Percentiles rank a stretch among this genome's conserved stretches.
Conservation (phyloP, 441 rosid genomes). For the Eutrema salsugineum region DNA sequence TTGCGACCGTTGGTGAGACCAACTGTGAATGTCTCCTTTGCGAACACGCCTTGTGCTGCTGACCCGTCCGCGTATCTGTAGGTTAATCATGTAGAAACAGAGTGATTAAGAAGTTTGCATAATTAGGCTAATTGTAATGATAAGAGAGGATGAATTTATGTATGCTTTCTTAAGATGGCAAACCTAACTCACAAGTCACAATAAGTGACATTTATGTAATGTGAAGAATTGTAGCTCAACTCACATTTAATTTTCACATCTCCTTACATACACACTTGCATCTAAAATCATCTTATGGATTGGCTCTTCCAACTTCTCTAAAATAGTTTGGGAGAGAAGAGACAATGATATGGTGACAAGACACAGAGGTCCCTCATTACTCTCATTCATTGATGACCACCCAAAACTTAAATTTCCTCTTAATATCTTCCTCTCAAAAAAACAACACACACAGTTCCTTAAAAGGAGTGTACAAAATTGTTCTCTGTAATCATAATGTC, state of each 20-base stretch:
- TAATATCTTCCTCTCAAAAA: neutral
- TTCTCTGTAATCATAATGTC: neutral
- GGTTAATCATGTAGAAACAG: no score
- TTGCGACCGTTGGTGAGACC: slow-evolving; percentile 29
- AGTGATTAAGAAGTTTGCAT: no score
- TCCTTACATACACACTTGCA: slow-evolving; percentile 9
- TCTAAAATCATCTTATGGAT: no score
- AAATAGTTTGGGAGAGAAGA: neutral
- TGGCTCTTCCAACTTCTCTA: slow-evolving; percentile 5
- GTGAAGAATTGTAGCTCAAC: slow-evolving; percentile 30
- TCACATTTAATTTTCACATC: slow-evolving; percentile 20
- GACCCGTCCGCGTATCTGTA: slow-evolving; percentile 43
- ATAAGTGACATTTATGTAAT: slow-evolving; percentile 40
- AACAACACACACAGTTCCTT: neutral
- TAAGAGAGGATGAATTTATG: neutral
- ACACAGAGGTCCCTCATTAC: slow-evolving; percentile 10
- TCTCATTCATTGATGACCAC: slow-evolving; percentile 29
- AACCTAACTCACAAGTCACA: slow-evolving; percentile 39
- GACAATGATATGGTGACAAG: slow-evolving; percentile 28
- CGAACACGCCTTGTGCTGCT: slow-evolving; percentile 40
- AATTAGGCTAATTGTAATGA: neutral
- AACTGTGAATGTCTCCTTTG: slow-evolving; percentile 37
- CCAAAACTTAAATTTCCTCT: slow-evolving; percentile 20
- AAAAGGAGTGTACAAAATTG: neutral
- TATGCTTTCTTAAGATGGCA: slow-evolving; percentile 19